phyloP scores from a whole-genome alignment of 2,329 filamentous ascomycete genomes.

The Alternaria sp. region DNA sequence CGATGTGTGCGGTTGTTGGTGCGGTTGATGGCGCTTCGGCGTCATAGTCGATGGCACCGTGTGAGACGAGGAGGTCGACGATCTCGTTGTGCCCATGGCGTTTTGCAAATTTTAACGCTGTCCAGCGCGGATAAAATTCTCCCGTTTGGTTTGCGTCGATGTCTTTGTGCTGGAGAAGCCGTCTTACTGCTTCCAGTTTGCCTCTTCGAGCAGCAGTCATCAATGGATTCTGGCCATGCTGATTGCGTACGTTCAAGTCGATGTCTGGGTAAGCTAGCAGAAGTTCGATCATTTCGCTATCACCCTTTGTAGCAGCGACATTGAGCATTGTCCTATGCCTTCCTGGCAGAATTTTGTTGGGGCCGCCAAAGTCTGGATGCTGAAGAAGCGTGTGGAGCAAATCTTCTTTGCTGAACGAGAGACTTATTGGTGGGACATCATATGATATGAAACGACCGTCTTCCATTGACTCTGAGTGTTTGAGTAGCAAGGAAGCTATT shows the following conservation, averaged over 20 bases:
- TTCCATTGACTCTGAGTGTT: neutral
- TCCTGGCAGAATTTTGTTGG: neutral
- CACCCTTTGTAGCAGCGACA: neutral
- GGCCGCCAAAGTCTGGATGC: neutral
- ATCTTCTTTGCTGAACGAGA: neutral
- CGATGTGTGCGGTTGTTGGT: neutral
- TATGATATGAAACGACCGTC: rapidly evolving
- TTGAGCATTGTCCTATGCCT: neutral
- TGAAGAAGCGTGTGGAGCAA: neutral
- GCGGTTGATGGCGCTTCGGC: neutral
- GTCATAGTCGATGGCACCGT: neutral
- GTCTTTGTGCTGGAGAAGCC: conserved; percentile 1
- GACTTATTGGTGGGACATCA: neutral
- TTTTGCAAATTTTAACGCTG: too few species aligned
- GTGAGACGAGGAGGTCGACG: neutral
- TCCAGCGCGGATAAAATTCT: too few species aligned
- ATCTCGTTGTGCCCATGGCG: neutral
- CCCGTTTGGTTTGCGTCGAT: neutral
- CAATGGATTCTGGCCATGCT: rapidly evolving
- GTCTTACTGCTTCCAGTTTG: neutral
- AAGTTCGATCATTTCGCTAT: neutral
- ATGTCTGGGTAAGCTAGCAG: neutral
- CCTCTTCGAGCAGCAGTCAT: rapidly evolving
- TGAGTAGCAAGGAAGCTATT: neutral
- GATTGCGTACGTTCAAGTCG: neutral